A percentile compares a stretch with the other conserved stretches of the same genome.
These are phyloP conservation scores for Dendrobium huoshanense DNA, from an alignment of 106 monocot genomes.

Conservation along the genomic window DNA sequence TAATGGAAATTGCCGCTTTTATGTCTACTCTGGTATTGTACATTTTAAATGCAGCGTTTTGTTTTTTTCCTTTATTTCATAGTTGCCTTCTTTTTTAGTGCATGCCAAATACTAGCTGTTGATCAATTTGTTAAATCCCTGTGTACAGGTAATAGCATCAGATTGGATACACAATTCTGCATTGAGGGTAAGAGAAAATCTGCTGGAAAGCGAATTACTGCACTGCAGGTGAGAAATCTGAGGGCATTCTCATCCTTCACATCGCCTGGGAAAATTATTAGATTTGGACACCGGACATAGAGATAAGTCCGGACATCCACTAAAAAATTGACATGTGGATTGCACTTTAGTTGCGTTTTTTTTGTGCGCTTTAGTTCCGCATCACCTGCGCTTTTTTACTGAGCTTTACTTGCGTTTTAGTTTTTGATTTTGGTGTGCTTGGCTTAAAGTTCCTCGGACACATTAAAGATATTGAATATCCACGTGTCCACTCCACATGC, in stretches of 20 bases:
- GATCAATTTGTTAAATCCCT: background rate
- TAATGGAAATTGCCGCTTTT: slow-evolving; percentile 60
- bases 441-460: no score
- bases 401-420: no score
- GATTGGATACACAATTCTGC: slow-evolving; percentile 38
- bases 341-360: no score
- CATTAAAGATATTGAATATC: no score
- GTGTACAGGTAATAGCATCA: slow-evolving; percentile 31
- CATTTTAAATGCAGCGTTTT: background rate
- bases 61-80: background rate
- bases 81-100: background rate
- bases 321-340: no score
- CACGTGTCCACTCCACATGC: no score
- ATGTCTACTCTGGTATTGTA: slow-evolving; percentile 49
- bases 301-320: no score
- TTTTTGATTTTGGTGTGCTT: no score
- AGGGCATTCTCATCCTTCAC: background rate
- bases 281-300: no score
- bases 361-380: no score
- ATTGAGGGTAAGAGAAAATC: slow-evolving; percentile 56
- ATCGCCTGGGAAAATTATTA: background rate
- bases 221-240: slow-evolving; percentile 50
- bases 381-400: no score
- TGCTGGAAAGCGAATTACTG: slow-evolving; percentile 48
- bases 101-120: background rate